Evolutionary conservation across 2,329 filamentous ascomycete species (phyloP).

Genomic region (Aspergillus neotritici): DNA sequence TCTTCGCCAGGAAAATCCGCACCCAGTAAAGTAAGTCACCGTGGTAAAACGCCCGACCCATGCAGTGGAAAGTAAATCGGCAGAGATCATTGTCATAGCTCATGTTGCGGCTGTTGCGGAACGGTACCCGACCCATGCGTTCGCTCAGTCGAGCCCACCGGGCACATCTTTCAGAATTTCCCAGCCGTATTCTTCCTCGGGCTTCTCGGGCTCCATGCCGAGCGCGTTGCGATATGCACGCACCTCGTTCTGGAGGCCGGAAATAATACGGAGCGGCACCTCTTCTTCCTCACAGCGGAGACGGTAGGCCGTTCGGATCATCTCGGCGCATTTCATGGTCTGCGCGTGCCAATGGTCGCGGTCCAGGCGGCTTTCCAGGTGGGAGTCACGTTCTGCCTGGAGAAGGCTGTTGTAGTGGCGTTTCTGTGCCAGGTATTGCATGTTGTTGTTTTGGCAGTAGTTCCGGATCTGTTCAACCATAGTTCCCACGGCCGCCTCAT

Average conservation of each 20-base stretch:
- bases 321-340: slow-evolving; percentile 44
- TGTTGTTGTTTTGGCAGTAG: slow-evolving; percentile 47
- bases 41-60: slow-evolving; percentile 20
- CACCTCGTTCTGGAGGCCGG: slow-evolving; percentile 46
- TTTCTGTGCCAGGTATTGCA: slow-evolving; percentile 43
- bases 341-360: slow-evolving; percentile 47
- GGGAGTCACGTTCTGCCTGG: slow-evolving; percentile 46
- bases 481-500: slow-evolving; percentile 42
- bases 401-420: slow-evolving; percentile 47
- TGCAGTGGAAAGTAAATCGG: slow-evolving; percentile 7
- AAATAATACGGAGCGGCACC: slow-evolving; percentile 39
- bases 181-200: slow-evolving; percentile 47
- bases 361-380: slow-evolving; percentile 45
- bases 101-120: slow-evolving; percentile 8
- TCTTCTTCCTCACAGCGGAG: slow-evolving; percentile 46
- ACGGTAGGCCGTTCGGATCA: slow-evolving; percentile 45
- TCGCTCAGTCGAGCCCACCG: slow-evolving; percentile 26
- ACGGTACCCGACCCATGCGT: background rate
- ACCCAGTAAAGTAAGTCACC: slow-evolving; percentile 9
- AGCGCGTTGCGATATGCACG: slow-evolving; percentile 44
- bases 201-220: slow-evolving; percentile 44
- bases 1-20: slow-evolving; percentile 18
- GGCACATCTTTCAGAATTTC: slow-evolving; percentile 43
- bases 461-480: slow-evolving; percentile 48
- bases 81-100: slow-evolving; percentile 18